Base-by-base conservation (phyloP, 495 filamentous ascomycete species). In the Clohesyomyces aquaticus region DNA sequence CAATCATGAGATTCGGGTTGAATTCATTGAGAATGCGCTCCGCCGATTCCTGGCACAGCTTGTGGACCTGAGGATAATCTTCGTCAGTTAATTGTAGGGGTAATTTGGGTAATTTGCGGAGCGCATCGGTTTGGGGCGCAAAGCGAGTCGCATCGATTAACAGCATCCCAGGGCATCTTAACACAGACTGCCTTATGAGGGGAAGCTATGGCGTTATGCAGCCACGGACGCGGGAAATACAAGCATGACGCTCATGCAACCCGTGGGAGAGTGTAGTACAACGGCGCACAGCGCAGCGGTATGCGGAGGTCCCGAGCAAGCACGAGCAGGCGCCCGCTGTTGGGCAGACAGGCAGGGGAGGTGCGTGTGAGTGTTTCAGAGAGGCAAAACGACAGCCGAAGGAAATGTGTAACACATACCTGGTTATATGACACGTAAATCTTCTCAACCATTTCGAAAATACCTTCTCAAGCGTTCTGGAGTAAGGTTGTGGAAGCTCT, bases 341-440 rank as follows among this genome's bases (percentile, higher is more conserved):
- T 35, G 52, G 18, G 22, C 21, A 14, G 26, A 6, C 11, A 6
- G 4, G 4, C 49, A 55, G 52, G 14, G 4, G 4, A 14, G 11
- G 22, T n/a, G 26, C 11, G 14, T 38, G 27, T 35, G 23, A 47
- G n/a, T n/a, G n/a, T n/a, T n/a, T n/a, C n/a, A n/a, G n/a, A n/a
- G n/a, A n/a, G n/a, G n/a, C n/a, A n/a, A n/a, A n/a, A n/a, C n/a
- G n/a, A n/a, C n/a, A n/a, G n/a, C n/a, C n/a, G n/a, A n/a, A n/a
- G n/a, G 18, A 3, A 48, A 32, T 11, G 47, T 35, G 63, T 49
- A 2, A 18, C 18, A 43, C 83, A 75, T 81, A 93, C 91, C 86
- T 96, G 84, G 76, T 96, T 97, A 76, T 97, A 97, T 60, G 92
- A 95, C 74, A 96, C 87, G 77, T 96, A 97, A 71, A 92, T 76